Conservation (phyloP, 441 rosid species). For the Euphorbia schlechtendalii region DNA sequence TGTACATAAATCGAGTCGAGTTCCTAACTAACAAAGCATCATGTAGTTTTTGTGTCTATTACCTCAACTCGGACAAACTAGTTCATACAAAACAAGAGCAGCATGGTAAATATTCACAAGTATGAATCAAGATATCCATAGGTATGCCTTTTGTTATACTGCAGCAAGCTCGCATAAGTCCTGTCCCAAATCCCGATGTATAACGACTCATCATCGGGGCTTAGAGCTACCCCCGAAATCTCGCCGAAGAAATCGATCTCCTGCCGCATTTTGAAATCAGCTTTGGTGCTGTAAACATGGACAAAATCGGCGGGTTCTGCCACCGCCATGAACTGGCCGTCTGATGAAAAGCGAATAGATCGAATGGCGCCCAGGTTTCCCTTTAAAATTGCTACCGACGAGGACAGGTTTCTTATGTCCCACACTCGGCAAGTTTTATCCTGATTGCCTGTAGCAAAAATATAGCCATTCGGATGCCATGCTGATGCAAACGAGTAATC, state of each 20-base stretch:
- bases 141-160: slow-evolving; percentile 37
- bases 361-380: slow-evolving; percentile 51
- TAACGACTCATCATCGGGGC: slow-evolving; percentile 47
- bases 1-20: slow-evolving; percentile 2
- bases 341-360: slow-evolving; percentile 42
- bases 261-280: slow-evolving; percentile 33
- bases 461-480: slow-evolving; percentile 45
- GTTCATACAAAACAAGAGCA: background rate
- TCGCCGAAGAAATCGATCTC: slow-evolving; percentile 61
- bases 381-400: slow-evolving; percentile 34
- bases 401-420: slow-evolving; percentile 48
- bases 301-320: slow-evolving; percentile 61
- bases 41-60: background rate
- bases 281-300: slow-evolving; percentile 36
- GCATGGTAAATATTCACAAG: slow-evolving; percentile 20
- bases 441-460: slow-evolving; percentile 56
- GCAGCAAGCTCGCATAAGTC: slow-evolving; percentile 49
- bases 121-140: slow-evolving; percentile 47
- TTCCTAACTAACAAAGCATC: background rate
- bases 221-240: slow-evolving; percentile 47
- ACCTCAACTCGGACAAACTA: background rate
- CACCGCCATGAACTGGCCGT: slow-evolving; percentile 42
- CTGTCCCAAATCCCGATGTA: slow-evolving; percentile 54
- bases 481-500: slow-evolving; percentile 63
- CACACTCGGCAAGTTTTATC: slow-evolving; percentile 55